A percentile compares a stretch with the other conserved stretches of the same genome.
These are phyloP conservation scores for Colletotrichum musae DNA, from an alignment of 2,329 filamentous ascomycete species.

Conservation along the genomic window DNA sequence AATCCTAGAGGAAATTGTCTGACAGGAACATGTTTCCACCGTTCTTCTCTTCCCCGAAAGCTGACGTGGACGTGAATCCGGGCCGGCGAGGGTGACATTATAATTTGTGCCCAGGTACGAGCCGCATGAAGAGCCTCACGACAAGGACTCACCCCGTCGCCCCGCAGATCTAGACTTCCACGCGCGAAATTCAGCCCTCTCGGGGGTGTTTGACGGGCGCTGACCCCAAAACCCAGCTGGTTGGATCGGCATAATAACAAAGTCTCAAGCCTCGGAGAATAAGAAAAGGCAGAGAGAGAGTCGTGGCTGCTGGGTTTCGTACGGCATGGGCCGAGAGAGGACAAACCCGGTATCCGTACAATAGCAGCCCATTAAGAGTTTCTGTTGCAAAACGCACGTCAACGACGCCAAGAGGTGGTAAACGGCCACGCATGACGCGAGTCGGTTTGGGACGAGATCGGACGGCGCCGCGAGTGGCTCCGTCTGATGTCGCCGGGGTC, in stretches of 20 bases:
- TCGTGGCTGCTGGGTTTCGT: no score
- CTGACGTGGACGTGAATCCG: conserved; percentile 30
- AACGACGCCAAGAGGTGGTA: background rate
- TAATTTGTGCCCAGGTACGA: background rate
- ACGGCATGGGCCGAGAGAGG: no score
- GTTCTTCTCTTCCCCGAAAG: background rate
- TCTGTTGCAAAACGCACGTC: conserved; percentile 10
- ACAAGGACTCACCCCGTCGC: background rate
- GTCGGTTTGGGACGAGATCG: conserved; percentile 21
- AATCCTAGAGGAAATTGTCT: conserved; percentile 1
- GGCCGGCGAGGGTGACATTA: conserved; percentile 16
- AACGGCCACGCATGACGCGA: conserved; percentile 16
- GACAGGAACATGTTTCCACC: conserved; percentile 11
- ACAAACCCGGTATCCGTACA: no score
- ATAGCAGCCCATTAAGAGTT: background rate
- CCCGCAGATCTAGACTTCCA: conserved; percentile 1
- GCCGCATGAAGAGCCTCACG: conserved; percentile 14
- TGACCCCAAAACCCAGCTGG: conserved; percentile 1
- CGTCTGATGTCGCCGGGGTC: conserved; percentile 20
- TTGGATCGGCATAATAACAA: conserved; percentile 2
- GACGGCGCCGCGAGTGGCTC: conserved; percentile 31
- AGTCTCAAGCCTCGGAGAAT: background rate
- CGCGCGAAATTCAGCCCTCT: background rate
- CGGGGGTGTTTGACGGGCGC: background rate
- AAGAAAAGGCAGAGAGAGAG: background rate